These are phyloP conservation scores for Capsicum rhomboideum DNA, from an alignment of 257 asterid species.

Conservation along the genomic window DNA sequence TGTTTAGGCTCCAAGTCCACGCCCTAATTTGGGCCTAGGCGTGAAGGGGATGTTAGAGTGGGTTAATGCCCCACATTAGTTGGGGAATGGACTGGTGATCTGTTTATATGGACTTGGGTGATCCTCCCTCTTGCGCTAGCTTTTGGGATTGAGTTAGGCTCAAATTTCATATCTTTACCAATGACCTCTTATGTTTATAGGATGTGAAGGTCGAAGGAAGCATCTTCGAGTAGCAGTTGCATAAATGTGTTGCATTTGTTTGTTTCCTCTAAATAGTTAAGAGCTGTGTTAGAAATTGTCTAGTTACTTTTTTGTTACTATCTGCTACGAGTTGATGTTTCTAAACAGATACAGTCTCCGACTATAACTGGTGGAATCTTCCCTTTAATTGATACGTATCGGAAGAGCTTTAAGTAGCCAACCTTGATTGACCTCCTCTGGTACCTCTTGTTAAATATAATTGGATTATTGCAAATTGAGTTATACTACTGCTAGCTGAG, in stretches of 20 bases:
- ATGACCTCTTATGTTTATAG: background rate
- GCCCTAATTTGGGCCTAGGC: too few relatives aligned
- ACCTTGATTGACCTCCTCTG: background rate
- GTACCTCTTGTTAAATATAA: background rate
- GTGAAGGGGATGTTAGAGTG: too few relatives aligned
- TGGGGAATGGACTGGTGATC: too few relatives aligned
- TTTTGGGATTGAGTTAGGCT: too few relatives aligned
- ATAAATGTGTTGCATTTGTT: background rate
- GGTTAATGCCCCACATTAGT: too few relatives aligned
- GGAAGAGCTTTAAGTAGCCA: background rate
- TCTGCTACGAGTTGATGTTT: background rate
- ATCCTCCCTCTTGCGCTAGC: too few relatives aligned
- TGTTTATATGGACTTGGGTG: too few relatives aligned
- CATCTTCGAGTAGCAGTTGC: background rate
- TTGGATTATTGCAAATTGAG: background rate
- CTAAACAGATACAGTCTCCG: background rate
- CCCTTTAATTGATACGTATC: background rate
- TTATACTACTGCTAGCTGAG: background rate
- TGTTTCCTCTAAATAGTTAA: background rate
- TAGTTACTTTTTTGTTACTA: too few relatives aligned
- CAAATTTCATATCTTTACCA: background rate
- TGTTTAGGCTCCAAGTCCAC: too few relatives aligned
- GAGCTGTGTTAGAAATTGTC: background rate
- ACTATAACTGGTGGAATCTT: background rate
- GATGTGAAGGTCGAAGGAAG: background rate